Base-by-base conservation (phyloP, 257 asterid species). In the Dorcoceras hygrometricum region DNA sequence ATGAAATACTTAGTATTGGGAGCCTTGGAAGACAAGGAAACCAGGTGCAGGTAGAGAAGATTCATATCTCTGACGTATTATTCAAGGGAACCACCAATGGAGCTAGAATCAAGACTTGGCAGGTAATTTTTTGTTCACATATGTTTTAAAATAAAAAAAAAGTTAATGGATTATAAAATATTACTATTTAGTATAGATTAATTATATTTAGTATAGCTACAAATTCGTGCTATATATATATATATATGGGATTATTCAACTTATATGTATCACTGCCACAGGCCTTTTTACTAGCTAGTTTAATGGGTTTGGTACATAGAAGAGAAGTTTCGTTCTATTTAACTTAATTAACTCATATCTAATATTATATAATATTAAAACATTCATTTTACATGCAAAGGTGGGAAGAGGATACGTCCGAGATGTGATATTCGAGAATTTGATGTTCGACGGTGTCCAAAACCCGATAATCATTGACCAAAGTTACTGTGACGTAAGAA, bases 51-150 rank as follows among this genome's bases (percentile, higher is more conserved):
- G 96, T 90, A n/a, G 81, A 87, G 60, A 79, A 77, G 39, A 84
- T 91, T 29, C 77, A 23, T 26, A 80, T 88, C 18, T 72, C 63
- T 31, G 66, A 79, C 66, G 76, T 77, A 39, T 26, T 62, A 58
- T 81, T 91, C 80, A 77, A 70, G 25, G 77, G 87, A 58, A 91
- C 97, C 18, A 78, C 95, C 9, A 89, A 91, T 63, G 96, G 98
- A 76, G 98, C 94, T 75, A 80, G 98, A 22, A 91, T 91, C 78
- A 91, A 91, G 77, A 88, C 95, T 61, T 89, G 98, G 95, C 89
- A 88, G 95, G 98, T 91, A 68, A n/a, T 1, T 29, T 23, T 1
- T 34, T 2, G 18, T 9, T n/a, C 12, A 62, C 3, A 26, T 10
- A 10, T 0, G 10, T 10, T 6, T 6, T 4, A 6, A 29, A 29